Evolutionary conservation across 352 stramenopile genomes (phyloP).

Genomic region (Pythium monospermum): DNA sequence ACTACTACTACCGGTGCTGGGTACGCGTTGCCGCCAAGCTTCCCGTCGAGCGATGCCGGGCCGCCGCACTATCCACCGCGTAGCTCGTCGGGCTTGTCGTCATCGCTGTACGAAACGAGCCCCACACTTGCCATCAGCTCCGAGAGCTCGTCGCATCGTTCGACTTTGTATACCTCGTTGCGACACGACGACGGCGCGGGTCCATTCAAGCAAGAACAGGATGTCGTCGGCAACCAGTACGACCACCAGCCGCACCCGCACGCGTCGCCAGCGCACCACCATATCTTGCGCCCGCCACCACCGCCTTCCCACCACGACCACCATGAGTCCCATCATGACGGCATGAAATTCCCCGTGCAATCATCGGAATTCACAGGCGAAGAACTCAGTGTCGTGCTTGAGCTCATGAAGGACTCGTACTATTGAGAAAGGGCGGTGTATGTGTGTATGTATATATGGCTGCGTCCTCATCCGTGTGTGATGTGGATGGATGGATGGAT

Average conservation of each 20-base stretch:
- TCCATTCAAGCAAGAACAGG: slow-evolving; percentile 22
- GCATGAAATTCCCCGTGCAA: slow-evolving; percentile 39
- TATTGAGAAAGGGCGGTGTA: no score
- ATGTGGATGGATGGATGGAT: slow-evolving; percentile 5
- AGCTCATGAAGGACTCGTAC: slow-evolving; percentile 81
- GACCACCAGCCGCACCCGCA: slow-evolving; percentile 27
- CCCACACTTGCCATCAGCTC: slow-evolving; percentile 19
- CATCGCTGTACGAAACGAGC: slow-evolving; percentile 17
- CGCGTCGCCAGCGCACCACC: slow-evolving; percentile 23
- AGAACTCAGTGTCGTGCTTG: slow-evolving; percentile 70
- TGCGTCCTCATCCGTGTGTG: background rate
- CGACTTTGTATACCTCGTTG: slow-evolving; percentile 6
- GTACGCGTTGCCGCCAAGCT: slow-evolving; percentile 18
- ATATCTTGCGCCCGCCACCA: slow-evolving; percentile 47
- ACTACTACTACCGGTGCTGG: background rate
- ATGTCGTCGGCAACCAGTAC: slow-evolving; percentile 27
- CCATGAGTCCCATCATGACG: slow-evolving; percentile 19
- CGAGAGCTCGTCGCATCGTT: slow-evolving; percentile 15
- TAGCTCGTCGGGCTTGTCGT: slow-evolving; percentile 7
- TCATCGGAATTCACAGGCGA: slow-evolving; percentile 52
- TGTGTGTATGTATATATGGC: background rate
- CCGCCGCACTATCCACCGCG: slow-evolving; percentile 11
- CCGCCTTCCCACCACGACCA: slow-evolving; percentile 8
- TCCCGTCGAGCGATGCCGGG: slow-evolving; percentile 12
- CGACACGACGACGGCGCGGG: slow-evolving; percentile 19